Evolutionary conservation across 2,329 filamentous ascomycete species (phyloP).

Genomic region (Arachnopeziza araneosa): DNA sequence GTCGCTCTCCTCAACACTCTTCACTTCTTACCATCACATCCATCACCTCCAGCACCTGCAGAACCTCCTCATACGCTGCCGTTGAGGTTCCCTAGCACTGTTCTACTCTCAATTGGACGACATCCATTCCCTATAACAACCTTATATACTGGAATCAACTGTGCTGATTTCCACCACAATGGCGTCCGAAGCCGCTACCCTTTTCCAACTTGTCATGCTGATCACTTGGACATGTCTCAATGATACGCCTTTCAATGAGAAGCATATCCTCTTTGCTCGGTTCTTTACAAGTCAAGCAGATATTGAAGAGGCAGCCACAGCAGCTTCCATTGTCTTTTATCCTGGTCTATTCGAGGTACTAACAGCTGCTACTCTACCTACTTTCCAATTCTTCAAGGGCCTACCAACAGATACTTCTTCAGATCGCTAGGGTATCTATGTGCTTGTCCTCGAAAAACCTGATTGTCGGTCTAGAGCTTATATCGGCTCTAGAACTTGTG

Average conservation of each 20-base stretch:
- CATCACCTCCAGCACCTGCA: not conserved
- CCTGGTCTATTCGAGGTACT: constrained; percentile 8
- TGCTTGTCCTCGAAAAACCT: constrained; percentile 4
- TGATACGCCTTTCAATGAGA: constrained; percentile 3
- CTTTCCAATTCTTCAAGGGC: constrained; percentile 7
- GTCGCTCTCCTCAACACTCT: too few species aligned
- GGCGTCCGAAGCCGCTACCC: not conserved
- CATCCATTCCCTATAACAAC: not conserved
- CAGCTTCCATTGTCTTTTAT: constrained; percentile 2
- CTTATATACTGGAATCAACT: too few species aligned
- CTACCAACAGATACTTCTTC: not conserved
- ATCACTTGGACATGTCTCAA: constrained; percentile 5
- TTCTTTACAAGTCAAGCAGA: constrained; percentile 4
- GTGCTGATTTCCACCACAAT: not conserved
- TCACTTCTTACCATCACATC: too few species aligned
- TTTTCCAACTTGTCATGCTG: constrained; percentile 5
- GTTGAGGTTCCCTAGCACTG: too few species aligned
- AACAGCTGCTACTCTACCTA: constrained; percentile 7
- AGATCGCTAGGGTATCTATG: constrained; percentile 8
- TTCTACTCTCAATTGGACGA: too few species aligned
- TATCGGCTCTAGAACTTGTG: constrained; percentile 23
- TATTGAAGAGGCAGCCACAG: not conserved
- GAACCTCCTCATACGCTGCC: not conserved
- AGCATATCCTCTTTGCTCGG: not conserved
- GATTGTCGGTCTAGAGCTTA: constrained; percentile 6